These are phyloP conservation scores for Fusarium ramigenum DNA, from an alignment of 2,329 filamentous ascomycete genomes.

Conservation along the genomic window DNA sequence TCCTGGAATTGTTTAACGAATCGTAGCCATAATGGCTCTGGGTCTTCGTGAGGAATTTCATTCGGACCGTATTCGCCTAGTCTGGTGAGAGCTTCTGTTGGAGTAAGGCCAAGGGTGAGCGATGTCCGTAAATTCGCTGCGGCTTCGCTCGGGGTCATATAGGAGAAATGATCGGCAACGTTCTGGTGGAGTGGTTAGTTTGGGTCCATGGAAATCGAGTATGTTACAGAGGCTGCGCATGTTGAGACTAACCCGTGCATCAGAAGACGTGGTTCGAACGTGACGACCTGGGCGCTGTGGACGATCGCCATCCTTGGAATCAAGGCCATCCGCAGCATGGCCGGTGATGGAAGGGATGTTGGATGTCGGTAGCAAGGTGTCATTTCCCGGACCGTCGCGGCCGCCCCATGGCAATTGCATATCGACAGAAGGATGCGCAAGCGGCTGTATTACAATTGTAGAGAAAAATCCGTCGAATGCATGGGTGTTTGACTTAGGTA, in stretches of 20 bases:
- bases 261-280: conserved; percentile 62
- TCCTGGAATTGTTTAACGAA: conserved; percentile 98
- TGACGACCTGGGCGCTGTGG: conserved; percentile 48
- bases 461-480: conserved; percentile 25
- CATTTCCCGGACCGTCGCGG: conserved; percentile 45
- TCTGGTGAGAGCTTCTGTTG: conserved; percentile 81
- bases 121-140: conserved; percentile 83
- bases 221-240: neutral
- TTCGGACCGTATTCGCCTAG: conserved; percentile 87
- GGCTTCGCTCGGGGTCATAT: conserved; percentile 80
- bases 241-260: conserved; percentile 59
- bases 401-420: conserved; percentile 54
- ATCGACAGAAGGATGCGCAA: conserved; percentile 33
- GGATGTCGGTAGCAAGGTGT: conserved; percentile 48
- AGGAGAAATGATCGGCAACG: conserved; percentile 68
- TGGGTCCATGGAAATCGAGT: neutral
- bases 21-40: conserved; percentile 93
- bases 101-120: conserved; percentile 81
- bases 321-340: conserved; percentile 39
- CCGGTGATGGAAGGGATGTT: conserved; percentile 48
- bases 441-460: conserved; percentile 30
- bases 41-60: conserved; percentile 92
- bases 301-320: conserved; percentile 41
- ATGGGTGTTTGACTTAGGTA: conserved; percentile 28
- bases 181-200: conserved; percentile 50